Evolutionary conservation across 768 basidiomycete species (phyloP).

Genomic region (Mycena venus): DNA sequence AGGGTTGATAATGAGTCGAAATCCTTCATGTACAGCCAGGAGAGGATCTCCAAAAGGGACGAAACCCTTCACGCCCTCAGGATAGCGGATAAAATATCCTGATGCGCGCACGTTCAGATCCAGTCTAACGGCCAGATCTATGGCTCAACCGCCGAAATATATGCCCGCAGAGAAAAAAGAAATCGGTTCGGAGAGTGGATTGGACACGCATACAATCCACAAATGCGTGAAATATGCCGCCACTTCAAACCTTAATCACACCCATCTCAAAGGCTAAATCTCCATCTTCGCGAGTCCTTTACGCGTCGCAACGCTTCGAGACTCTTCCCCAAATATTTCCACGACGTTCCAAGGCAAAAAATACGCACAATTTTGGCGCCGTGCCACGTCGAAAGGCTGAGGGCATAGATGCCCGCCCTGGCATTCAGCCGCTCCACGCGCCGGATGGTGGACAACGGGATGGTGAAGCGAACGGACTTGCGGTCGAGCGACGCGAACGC

Average conservation of each 20-base stretch:
- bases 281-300: background rate
- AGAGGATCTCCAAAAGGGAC: too few species aligned
- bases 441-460: slow-evolving; percentile 93
- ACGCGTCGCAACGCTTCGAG: slow-evolving; percentile 21
- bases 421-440: slow-evolving; percentile 95
- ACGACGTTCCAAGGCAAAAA: background rate
- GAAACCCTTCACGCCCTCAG: too few species aligned
- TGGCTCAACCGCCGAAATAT: too few species aligned
- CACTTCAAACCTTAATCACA: too few species aligned
- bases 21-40: background rate
- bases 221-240: too few species aligned
- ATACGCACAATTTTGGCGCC: slow-evolving; percentile 88
- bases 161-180: too few species aligned
- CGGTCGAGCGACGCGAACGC: slow-evolving; percentile 92
- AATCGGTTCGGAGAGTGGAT: too few species aligned
- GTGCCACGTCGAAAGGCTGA: slow-evolving; percentile 95
- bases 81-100: background rate
- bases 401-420: slow-evolving; percentile 94
- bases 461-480: slow-evolving; percentile 91
- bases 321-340: background rate
- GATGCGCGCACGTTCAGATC: too few species aligned
- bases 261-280: slow-evolving; percentile 22
- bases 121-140: too few species aligned
- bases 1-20: background rate
- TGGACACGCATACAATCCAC: too few species aligned